A percentile compares a stretch with the other conserved stretches of the same genome.
Conservation (phyloP, 805 yeast species). For the Ogataea zsoltii region DNA sequence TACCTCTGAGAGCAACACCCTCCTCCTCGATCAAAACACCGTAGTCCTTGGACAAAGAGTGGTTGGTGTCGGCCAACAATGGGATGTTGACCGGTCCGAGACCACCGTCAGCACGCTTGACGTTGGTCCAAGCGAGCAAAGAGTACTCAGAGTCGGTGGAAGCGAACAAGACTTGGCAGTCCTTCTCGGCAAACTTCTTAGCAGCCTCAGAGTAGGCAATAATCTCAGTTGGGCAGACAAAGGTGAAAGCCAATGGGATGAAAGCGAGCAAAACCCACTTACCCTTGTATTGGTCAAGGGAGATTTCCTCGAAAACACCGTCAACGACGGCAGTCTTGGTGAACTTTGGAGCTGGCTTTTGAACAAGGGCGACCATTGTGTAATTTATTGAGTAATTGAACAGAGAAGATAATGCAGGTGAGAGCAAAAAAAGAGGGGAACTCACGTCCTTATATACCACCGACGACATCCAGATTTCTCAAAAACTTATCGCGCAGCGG, state of each 20-base stretch:
- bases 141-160: conserved; percentile 99
- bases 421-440: neutral
- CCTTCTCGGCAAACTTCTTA: conserved; percentile 83
- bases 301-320: conserved; percentile 93
- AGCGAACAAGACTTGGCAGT: conserved; percentile 88
- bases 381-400: neutral
- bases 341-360: conserved; percentile 96
- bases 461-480: neutral
- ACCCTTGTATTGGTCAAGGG: conserved; percentile 94
- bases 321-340: conserved; percentile 96
- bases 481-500: neutral
- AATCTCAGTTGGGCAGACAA: conserved; percentile 99
- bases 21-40: conserved; percentile 97
- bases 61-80: conserved; percentile 95
- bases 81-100: conserved; percentile 95
- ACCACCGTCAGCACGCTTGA: conserved; percentile 96
- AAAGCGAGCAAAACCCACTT: conserved; percentile 97
- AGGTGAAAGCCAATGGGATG: conserved; percentile 98
- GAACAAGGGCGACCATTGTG: conserved; percentile 85
- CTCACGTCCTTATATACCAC: conserved; percentile 8
- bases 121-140: conserved; percentile 96
- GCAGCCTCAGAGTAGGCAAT: conserved; percentile 97
- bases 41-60: conserved; percentile 89
- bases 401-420: neutral
- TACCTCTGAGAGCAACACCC: conserved; percentile 97